Percentiles rank a stretch among this genome's conserved stretches.
phyloP scores from a whole-genome alignment of 2,329 filamentous ascomycete species.

The Cyclaneusma minus region DNA sequence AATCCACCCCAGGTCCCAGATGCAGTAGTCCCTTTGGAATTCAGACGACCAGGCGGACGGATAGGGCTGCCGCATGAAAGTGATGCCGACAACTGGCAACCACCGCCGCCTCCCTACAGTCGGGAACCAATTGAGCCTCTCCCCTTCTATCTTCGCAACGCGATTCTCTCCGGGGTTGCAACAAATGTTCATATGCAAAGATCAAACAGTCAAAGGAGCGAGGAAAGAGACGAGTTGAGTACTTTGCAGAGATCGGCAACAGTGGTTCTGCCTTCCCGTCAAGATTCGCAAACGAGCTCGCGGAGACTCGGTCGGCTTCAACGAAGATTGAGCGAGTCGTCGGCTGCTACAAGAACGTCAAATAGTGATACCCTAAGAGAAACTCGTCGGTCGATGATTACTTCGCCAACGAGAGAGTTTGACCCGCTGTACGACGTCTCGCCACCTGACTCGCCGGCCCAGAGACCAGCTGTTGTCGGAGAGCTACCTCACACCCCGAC shows the following conservation, averaged over 20 bases:
- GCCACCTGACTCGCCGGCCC: constrained; percentile 14
- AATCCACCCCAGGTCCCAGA: constrained; percentile 43
- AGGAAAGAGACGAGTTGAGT: no score
- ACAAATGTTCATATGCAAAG: constrained; percentile 11
- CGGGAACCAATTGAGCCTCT: constrained; percentile 31
- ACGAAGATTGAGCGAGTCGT: constrained; percentile 1
- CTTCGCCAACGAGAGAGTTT: constrained; percentile 8
- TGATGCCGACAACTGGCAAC: constrained; percentile 79
- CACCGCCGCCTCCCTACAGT: constrained; percentile 68
- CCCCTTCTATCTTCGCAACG: constrained; percentile 19
- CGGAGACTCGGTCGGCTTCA: constrained; percentile 1
- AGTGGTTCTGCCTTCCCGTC: constrained; percentile 3
- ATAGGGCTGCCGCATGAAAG: constrained; percentile 70
- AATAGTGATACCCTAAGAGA: constrained; percentile 1
- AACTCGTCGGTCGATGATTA: neutral
- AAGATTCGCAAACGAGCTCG: constrained; percentile 1
- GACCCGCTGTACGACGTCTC: constrained; percentile 20
- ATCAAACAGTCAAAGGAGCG: constrained; percentile 11
- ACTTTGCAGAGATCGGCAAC: no score
- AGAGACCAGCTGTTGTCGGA: neutral
- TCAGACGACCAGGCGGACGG: constrained; percentile 53
- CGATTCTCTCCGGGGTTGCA: constrained; percentile 15
- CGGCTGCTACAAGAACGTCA: constrained; percentile 2
- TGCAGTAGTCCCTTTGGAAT: constrained; percentile 38
- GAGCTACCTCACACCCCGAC: constrained; percentile 8